Percentiles rank a stretch among this genome's conserved stretches.
Evolutionary conservation across 2,329 filamentous ascomycete species (phyloP).

Genomic region (Epichloe scottii): DNA sequence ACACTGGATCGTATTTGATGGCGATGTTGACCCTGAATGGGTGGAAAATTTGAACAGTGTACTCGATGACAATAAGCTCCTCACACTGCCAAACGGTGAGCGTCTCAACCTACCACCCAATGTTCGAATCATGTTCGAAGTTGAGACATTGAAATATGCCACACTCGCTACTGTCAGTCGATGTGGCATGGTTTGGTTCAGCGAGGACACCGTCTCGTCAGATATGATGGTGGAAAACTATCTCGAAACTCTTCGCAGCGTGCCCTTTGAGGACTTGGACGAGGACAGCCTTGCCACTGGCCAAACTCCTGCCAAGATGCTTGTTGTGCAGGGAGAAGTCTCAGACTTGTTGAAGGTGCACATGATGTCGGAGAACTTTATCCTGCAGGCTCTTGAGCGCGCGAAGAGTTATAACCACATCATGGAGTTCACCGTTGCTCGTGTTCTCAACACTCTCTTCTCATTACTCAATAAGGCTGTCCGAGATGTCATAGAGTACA

Average conservation of each 20-base stretch:
- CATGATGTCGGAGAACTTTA: constrained; percentile 68
- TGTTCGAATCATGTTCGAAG: constrained; percentile 99
- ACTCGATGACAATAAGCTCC: constrained; percentile 94
- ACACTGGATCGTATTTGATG: constrained; percentile 99
- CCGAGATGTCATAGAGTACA: constrained; percentile 89
- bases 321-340: constrained; percentile 66
- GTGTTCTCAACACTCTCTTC: constrained; percentile 85
- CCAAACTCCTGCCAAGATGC: constrained; percentile 63
- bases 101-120: constrained; percentile 89
- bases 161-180: constrained; percentile 97
- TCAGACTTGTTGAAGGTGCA: constrained; percentile 68
- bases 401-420: constrained; percentile 82
- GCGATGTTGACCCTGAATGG: constrained; percentile 98
- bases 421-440: constrained; percentile 92
- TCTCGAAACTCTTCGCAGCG: constrained; percentile 66
- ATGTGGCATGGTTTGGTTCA: constrained; percentile 99
- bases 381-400: constrained; percentile 62
- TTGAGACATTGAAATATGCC: constrained; percentile 93
- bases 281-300: constrained; percentile 74
- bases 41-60: constrained; percentile 99
- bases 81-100: constrained; percentile 95
- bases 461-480: constrained; percentile 91
- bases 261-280: constrained; percentile 88
- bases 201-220: constrained; percentile 88
- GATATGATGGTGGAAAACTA: constrained; percentile 91